Evolutionary conservation across 768 basidiomycete species (phyloP).

Genomic region (Mycena epipterygia): DNA sequence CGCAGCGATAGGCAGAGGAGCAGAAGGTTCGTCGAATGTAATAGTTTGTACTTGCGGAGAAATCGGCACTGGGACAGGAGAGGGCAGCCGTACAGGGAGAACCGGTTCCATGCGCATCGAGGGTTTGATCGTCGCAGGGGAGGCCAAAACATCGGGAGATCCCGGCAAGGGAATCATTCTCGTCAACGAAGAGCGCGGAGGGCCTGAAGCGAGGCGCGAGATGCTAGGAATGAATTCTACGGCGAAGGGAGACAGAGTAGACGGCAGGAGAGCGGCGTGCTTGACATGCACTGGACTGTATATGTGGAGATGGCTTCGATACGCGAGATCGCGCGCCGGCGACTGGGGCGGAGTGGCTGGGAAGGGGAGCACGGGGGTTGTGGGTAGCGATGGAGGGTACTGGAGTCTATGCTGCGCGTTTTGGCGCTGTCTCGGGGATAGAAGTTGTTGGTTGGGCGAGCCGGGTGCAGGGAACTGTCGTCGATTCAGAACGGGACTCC

Average conservation of each 20-base stretch:
- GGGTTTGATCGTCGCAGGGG: neutral
- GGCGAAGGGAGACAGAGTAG: neutral
- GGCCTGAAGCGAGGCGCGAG: neutral
- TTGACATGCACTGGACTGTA: neutral
- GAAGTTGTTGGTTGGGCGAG: slow-evolving; percentile 24
- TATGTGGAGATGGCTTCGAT: neutral
- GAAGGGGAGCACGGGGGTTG: neutral
- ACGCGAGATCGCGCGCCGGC: neutral
- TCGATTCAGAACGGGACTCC: slow-evolving; percentile 2
- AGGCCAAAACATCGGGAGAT: neutral
- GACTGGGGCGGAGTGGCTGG: slow-evolving; percentile 18
- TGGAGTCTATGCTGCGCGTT: slow-evolving; percentile 13
- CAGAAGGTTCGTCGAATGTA: neutral
- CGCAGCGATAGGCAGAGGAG: neutral
- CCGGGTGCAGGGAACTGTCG: slow-evolving; percentile 1
- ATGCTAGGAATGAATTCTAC: neutral
- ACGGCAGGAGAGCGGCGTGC: neutral
- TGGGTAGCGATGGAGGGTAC: slow-evolving; percentile 12
- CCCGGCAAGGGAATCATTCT: neutral
- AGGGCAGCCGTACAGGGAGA: neutral
- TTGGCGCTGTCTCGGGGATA: slow-evolving; percentile 28
- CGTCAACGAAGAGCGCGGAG: slow-evolving; percentile 1
- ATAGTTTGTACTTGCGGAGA: slow-evolving; percentile 14
- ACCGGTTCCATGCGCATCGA: neutral
- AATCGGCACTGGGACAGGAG: neutral